Conservation (phyloP, 345 rosid species). For the Noccaea caerulescens region DNA sequence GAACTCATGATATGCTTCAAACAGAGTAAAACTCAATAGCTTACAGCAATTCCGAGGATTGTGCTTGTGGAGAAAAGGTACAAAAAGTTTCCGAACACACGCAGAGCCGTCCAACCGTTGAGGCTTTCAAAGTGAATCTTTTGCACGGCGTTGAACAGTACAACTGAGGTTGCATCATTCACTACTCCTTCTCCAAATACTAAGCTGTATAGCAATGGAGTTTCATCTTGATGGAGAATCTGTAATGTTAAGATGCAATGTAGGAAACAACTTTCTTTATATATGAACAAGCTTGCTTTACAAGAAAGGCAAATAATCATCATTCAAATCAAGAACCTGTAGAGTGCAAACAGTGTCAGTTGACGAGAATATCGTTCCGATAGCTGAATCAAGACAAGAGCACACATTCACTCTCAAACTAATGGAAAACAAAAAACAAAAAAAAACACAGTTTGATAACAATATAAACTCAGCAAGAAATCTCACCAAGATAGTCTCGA, state of each 20-base stretch:
- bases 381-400: constrained; percentile 53
- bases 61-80: constrained; percentile 85
- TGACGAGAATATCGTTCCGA: constrained; percentile 89
- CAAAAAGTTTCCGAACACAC: constrained; percentile 61
- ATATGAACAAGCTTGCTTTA: neutral
- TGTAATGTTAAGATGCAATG: constrained; percentile 29
- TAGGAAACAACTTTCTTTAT: neutral
- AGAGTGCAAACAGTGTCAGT: constrained; percentile 95
- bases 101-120: constrained; percentile 51
- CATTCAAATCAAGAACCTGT: constrained; percentile 57
- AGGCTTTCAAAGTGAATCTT: constrained; percentile 64
- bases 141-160: constrained; percentile 80
- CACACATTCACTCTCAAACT: constrained; percentile 24
- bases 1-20: constrained; percentile 20
- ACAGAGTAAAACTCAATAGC: constrained; percentile 36
- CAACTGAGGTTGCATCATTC: constrained; percentile 91
- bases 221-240: constrained; percentile 94
- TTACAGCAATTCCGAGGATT: constrained; percentile 66
- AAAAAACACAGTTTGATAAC: neutral
- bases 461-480: neutral
- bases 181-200: constrained; percentile 98
- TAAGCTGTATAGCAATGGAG: constrained; percentile 79
- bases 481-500: constrained; percentile 75
- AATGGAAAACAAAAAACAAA: neutral
- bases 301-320: constrained; percentile 12